These are phyloP conservation scores for Dioscorea alata DNA, from an alignment of 106 monocot genomes.

Conservation along the genomic window DNA sequence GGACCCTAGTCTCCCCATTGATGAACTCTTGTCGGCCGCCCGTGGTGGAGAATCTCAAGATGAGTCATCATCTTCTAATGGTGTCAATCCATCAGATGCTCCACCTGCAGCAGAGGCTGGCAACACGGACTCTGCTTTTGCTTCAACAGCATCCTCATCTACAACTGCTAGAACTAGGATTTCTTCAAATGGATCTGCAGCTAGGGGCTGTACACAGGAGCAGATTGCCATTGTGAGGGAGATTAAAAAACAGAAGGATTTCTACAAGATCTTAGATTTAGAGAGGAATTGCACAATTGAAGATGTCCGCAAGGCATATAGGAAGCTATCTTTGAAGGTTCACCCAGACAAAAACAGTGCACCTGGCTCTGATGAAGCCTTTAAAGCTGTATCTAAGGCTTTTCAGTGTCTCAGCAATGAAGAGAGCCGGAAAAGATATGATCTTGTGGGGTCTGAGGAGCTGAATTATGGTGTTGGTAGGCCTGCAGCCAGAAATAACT, in stretches of 20 bases:
- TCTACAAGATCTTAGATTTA: conserved; percentile 80
- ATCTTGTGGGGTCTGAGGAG: conserved; percentile 81
- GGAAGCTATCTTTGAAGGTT: conserved; percentile 88
- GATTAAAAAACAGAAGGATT: conserved; percentile 83
- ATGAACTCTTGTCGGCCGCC: conserved; percentile 45
- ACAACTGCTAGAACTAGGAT: conserved; percentile 10
- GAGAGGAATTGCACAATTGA: conserved; percentile 72
- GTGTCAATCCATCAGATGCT: background rate
- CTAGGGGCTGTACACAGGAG: conserved; percentile 63
- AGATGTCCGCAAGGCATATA: conserved; percentile 83
- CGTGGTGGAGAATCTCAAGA: conserved; percentile 12
- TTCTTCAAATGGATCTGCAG: conserved; percentile 7
- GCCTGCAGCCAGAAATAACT: conserved; percentile 19
- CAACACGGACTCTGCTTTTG: background rate
- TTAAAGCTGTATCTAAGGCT: conserved; percentile 92
- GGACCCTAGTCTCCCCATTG: conserved; percentile 69
- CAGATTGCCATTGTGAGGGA: conserved; percentile 65
- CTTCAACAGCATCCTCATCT: conserved; percentile 13
- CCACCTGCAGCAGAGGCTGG: background rate
- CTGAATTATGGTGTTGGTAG: conserved; percentile 14
- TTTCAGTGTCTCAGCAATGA: conserved; percentile 94
- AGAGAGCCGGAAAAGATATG: conserved; percentile 71
- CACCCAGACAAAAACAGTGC: conserved; percentile 97
- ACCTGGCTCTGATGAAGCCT: conserved; percentile 88
- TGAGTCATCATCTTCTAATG: conserved; percentile 6